Percentiles rank a stretch among this genome's conserved stretches.
Evolutionary conservation across 2,329 filamentous ascomycete genomes (phyloP).

Genomic region (Ophiocordyceps camponoti-rufipedis): DNA sequence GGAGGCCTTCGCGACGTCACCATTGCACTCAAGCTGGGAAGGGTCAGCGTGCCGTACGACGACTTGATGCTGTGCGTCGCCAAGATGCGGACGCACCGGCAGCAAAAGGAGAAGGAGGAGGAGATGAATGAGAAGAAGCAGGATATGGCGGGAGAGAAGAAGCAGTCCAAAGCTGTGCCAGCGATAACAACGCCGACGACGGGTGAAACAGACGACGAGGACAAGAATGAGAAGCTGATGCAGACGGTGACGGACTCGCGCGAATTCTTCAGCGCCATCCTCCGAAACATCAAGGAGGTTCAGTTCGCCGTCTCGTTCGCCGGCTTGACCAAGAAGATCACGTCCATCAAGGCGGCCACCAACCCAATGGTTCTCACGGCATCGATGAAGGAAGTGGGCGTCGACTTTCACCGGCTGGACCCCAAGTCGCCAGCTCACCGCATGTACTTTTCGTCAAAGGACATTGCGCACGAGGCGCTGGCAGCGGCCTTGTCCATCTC

Average conservation of each 20-base stretch:
- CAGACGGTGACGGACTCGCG: conserved; percentile 81
- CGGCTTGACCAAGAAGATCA: conserved; percentile 65
- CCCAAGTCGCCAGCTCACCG: conserved; percentile 85
- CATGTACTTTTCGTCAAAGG: conserved; percentile 92
- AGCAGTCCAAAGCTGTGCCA: background rate
- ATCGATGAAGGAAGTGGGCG: conserved; percentile 89
- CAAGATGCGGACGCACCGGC: conserved; percentile 20
- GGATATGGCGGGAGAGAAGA: too few species aligned
- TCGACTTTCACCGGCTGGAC: conserved; percentile 83
- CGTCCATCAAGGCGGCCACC: conserved; percentile 45
- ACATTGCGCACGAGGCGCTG: conserved; percentile 87
- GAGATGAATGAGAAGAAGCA: too few species aligned
- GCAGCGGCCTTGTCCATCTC: conserved; percentile 85
- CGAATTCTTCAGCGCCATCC: conserved; percentile 75
- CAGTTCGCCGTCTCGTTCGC: conserved; percentile 90
- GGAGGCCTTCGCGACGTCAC: conserved; percentile 83
- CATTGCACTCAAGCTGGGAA: conserved; percentile 76
- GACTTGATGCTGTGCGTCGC: conserved; percentile 51
- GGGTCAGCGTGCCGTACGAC: conserved; percentile 79
- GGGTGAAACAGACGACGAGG: too few species aligned
- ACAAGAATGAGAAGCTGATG: conserved; percentile 43
- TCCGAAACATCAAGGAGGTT: conserved; percentile 87
- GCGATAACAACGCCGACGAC: background rate
- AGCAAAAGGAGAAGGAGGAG: background rate
- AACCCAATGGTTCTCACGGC: conserved; percentile 67